Evolutionary conservation across 768 basidiomycete genomes (phyloP).

Genomic region (Leccinum obscurum): DNA sequence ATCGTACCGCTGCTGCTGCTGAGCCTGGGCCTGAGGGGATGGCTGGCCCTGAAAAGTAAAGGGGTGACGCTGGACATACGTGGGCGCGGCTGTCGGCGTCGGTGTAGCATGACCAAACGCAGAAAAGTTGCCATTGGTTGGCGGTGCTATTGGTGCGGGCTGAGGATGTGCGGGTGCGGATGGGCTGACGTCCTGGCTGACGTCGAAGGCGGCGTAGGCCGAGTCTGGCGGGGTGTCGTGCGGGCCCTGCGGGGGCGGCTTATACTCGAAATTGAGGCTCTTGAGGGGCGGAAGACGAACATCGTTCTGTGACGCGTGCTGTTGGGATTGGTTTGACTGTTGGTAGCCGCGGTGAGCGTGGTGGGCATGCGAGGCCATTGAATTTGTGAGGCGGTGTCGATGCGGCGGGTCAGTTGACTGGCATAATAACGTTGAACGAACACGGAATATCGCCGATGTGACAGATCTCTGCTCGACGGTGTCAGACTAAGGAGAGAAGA

Average conservation of each 20-base stretch:
- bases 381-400: slow-evolving; percentile 6
- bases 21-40: slow-evolving; percentile 15
- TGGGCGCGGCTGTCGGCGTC: slow-evolving; percentile 20
- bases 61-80: slow-evolving; percentile 25
- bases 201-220: slow-evolving; percentile 19
- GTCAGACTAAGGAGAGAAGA: background rate
- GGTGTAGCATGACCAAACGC: slow-evolving; percentile 26
- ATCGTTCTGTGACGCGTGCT: slow-evolving; percentile 41
- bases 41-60: slow-evolving; percentile 21
- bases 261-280: slow-evolving; percentile 64
- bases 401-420: slow-evolving; percentile 1
- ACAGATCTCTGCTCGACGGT: slow-evolving; percentile 17
- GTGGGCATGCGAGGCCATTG: slow-evolving; percentile 45
- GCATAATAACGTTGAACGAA: slow-evolving; percentile 16
- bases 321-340: slow-evolving; percentile 30
- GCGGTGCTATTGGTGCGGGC: background rate
- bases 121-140: slow-evolving; percentile 19
- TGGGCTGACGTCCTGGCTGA: slow-evolving; percentile 20
- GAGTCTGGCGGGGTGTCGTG: slow-evolving; percentile 17
- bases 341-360: slow-evolving; percentile 36
- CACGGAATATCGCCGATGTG: slow-evolving; percentile 21
- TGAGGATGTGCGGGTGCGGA: background rate
- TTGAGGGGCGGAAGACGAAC: slow-evolving; percentile 70
- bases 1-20: slow-evolving; percentile 18
- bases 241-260: slow-evolving; percentile 20